Conservation (phyloP, 2,329 filamentous ascomycete genomes). For the Hypoxylon sp. region DNA sequence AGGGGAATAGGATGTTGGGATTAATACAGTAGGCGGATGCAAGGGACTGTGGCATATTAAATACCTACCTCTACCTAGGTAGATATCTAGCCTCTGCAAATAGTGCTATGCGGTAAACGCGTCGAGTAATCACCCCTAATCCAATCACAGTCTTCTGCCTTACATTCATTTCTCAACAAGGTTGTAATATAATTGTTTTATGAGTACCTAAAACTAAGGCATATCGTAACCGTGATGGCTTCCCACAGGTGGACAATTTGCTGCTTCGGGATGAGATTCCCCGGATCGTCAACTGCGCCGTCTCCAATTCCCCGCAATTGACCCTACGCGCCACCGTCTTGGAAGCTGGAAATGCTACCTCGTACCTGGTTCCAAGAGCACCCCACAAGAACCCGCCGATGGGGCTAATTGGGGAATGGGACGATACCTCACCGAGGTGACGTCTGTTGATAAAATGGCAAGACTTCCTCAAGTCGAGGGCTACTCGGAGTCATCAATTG, state of each 20-base stretch:
- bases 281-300: slow-evolving; percentile 38
- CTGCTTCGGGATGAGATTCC: slow-evolving; percentile 37
- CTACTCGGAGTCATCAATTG: background rate
- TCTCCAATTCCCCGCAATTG: slow-evolving; percentile 40
- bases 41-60: background rate
- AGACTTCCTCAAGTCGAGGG: background rate
- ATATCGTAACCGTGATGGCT: slow-evolving; percentile 9
- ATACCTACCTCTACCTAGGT: background rate
- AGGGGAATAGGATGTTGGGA: background rate
- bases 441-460: slow-evolving; percentile 31
- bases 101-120: background rate
- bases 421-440: slow-evolving; percentile 19
- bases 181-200: slow-evolving; percentile 4
- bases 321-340: slow-evolving; percentile 15
- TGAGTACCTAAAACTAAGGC: background rate
- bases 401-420: slow-evolving; percentile 21
- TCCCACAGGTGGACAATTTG: slow-evolving; percentile 41
- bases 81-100: background rate
- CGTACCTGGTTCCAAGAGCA: slow-evolving; percentile 32
- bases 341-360: slow-evolving; percentile 39
- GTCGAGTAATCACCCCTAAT: background rate
- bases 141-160: background rate
- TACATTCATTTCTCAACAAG: slow-evolving; percentile 5
- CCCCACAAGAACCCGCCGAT: background rate
- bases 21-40: background rate